These are phyloP conservation scores for Pisolithus albus DNA, from an alignment of 768 basidiomycete genomes.

Conservation along the genomic window DNA sequence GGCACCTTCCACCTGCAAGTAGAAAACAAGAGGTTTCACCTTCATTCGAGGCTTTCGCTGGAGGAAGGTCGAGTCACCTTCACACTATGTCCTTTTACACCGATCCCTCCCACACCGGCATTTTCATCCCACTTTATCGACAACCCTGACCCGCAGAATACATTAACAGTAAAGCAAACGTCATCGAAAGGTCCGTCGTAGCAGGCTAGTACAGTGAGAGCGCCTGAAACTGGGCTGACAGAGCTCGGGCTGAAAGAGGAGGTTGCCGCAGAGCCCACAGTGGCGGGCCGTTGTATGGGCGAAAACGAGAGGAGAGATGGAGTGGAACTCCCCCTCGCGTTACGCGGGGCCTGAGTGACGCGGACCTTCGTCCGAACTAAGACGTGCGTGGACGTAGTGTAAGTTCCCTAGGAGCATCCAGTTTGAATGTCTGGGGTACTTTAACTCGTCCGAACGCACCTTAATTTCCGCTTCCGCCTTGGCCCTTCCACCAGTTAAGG, in stretches of 20 bases:
- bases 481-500: slow-evolving; percentile 15
- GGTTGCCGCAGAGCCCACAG: background rate
- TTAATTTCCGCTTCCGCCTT: slow-evolving; percentile 31
- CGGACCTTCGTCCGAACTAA: slow-evolving; percentile 21
- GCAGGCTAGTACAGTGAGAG: slow-evolving; percentile 52
- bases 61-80: background rate
- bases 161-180: slow-evolving; percentile 63
- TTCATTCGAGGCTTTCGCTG: too few species aligned
- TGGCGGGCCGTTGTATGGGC: slow-evolving; percentile 15
- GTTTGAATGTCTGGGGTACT: background rate
- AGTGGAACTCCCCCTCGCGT: background rate
- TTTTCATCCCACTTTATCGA: slow-evolving; percentile 43
- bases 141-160: slow-evolving; percentile 34
- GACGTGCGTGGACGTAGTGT: slow-evolving; percentile 42
- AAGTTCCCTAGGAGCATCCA: slow-evolving; percentile 26
- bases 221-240: slow-evolving; percentile 16
- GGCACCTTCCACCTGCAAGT: slow-evolving; percentile 47
- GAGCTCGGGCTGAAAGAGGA: background rate
- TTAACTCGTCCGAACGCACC: slow-evolving; percentile 21
- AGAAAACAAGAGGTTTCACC: background rate
- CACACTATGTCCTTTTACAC: background rate
- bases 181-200: slow-evolving; percentile 61
- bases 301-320: background rate
- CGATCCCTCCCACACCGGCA: slow-evolving; percentile 7
- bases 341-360: background rate